A percentile compares a stretch with the other conserved stretches of the same genome.
These are phyloP conservation scores for Trypethelium eluteriae DNA, from an alignment of 495 filamentous ascomycete genomes.

Conservation along the genomic window DNA sequence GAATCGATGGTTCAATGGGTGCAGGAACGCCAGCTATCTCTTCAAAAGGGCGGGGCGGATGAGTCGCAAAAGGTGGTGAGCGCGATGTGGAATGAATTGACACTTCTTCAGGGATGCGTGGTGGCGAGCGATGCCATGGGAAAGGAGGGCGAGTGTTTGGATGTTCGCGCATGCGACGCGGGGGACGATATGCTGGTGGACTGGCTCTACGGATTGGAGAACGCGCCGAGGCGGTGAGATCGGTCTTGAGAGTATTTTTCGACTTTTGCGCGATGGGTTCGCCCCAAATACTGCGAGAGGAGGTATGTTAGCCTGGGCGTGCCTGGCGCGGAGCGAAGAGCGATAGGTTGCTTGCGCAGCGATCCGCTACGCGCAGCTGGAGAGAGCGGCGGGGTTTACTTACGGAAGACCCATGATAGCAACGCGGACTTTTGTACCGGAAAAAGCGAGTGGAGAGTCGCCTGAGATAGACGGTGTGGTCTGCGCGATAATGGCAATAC, in stretches of 20 bases:
- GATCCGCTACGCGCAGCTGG: slow-evolving; percentile 5
- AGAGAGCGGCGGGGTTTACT: slow-evolving; percentile 36
- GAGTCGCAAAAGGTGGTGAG: not conserved
- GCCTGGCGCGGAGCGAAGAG: not conserved
- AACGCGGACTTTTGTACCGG: not conserved
- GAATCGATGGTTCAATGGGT: slow-evolving; percentile 2
- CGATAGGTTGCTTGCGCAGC: not conserved
- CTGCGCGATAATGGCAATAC: not conserved
- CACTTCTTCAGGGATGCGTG: not conserved
- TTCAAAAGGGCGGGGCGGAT: not conserved
- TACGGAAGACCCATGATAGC: slow-evolving; percentile 73
- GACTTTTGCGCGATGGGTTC: slow-evolving; percentile 51
- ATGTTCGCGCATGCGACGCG: slow-evolving; percentile 1
- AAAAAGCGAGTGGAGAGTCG: slow-evolving; percentile 7
- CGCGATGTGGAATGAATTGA: not conserved
- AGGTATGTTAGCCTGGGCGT: slow-evolving; percentile 22
- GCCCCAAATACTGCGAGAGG: slow-evolving; percentile 47
- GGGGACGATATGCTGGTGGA: slow-evolving; percentile 40
- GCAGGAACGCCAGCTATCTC: not conserved
- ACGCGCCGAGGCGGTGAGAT: slow-evolving; percentile 54
- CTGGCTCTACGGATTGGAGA: slow-evolving; percentile 58
- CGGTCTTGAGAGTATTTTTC: slow-evolving; percentile 49
- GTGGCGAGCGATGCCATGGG: not conserved
- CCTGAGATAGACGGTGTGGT: not conserved
- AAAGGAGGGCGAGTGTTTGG: not conserved